Conservation (phyloP, 176 grass and related monocot species). For the Puccinellia tenuiflora region DNA sequence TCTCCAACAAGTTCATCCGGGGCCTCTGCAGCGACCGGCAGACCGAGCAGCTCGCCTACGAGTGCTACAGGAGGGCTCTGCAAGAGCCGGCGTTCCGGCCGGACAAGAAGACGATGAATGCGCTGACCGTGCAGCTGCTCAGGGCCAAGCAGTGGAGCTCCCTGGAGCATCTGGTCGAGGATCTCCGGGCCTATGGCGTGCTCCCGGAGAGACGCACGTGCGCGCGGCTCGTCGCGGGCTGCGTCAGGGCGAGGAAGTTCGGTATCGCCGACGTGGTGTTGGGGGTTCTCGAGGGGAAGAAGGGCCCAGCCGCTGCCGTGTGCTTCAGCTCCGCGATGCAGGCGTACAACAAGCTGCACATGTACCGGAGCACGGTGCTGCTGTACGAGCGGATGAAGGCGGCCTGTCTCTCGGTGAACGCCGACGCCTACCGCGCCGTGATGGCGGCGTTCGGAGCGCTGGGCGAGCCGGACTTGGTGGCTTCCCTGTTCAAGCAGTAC, state of each 20-base stretch:
- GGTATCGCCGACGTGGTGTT: constrained; percentile 62
- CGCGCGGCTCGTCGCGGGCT: constrained; percentile 48
- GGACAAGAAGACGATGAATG: constrained; percentile 49
- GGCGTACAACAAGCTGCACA: constrained; percentile 90
- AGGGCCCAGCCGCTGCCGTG: constrained; percentile 27
- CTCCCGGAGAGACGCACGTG: constrained; percentile 66
- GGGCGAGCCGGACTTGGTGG: constrained; percentile 57
- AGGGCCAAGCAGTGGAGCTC: constrained; percentile 68
- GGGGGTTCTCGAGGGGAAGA: constrained; percentile 38
- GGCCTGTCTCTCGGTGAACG: constrained; percentile 37
- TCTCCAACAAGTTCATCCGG: constrained; percentile 76
- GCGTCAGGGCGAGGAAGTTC: constrained; percentile 64
- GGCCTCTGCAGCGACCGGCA: constrained; percentile 58
- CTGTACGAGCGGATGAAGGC: constrained; percentile 49
- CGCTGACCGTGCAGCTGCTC: constrained; percentile 47
- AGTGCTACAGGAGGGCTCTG: constrained; percentile 66
- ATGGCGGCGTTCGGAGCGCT: constrained; percentile 51
- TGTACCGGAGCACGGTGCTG: constrained; percentile 69
- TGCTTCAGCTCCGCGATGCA: constrained; percentile 68
- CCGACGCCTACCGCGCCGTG: constrained; percentile 47
- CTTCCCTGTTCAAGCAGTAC: constrained; percentile 57
- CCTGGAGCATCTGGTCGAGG: constrained; percentile 47
- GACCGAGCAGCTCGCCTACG: constrained; percentile 69
- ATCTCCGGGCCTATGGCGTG: constrained; percentile 36
- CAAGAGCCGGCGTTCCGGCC: constrained; percentile 55